A percentile compares a stretch with the other conserved stretches of the same genome.
Evolutionary conservation across 163 green algal genomes (phyloP).

Genomic region (Prototheca wickerhamii): DNA sequence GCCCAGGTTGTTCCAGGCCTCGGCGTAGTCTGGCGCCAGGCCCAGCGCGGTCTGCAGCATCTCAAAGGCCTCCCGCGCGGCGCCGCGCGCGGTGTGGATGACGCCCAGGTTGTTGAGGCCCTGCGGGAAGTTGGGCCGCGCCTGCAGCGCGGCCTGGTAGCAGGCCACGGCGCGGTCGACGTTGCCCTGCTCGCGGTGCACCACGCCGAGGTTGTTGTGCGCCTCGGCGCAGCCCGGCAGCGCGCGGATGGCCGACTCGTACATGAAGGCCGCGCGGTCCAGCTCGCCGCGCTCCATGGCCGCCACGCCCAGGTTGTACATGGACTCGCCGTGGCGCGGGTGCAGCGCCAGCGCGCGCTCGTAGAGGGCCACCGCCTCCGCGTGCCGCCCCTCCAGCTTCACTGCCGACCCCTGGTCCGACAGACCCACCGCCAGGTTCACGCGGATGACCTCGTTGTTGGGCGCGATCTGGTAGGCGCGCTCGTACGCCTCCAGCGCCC

Average conservation of each 20-base stretch:
- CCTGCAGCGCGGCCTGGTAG: slow-evolving; percentile 36
- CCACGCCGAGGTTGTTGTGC: slow-evolving; percentile 83
- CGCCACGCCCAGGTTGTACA: slow-evolving; percentile 93
- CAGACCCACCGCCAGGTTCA: slow-evolving; percentile 67
- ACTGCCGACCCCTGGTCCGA: slow-evolving; percentile 69
- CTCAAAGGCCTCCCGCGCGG: slow-evolving; percentile 28
- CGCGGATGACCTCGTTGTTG: slow-evolving; percentile 60
- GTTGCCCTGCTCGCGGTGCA: slow-evolving; percentile 65
- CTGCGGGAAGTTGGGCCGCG: slow-evolving; percentile 49
- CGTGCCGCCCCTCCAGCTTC: slow-evolving; percentile 25
- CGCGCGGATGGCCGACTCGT: slow-evolving; percentile 53
- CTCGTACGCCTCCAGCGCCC: slow-evolving; percentile 70
- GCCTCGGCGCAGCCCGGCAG: slow-evolving; percentile 38
- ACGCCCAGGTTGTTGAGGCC: slow-evolving; percentile 78
- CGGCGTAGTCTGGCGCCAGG: slow-evolving; percentile 71
- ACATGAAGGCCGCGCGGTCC: slow-evolving; percentile 53
- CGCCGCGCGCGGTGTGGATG: slow-evolving; percentile 55
- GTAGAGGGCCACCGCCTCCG: slow-evolving; percentile 57
- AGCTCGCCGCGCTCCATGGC: slow-evolving; percentile 56
- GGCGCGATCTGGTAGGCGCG: slow-evolving; percentile 61
- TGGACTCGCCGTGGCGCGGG: slow-evolving; percentile 54
- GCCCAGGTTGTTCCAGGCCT: slow-evolving; percentile 95
- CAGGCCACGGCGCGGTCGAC: slow-evolving; percentile 39
- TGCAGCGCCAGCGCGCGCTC: slow-evolving; percentile 70
- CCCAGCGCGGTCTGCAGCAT: slow-evolving; percentile 66